Percentiles rank a stretch among this genome's conserved stretches.
phyloP scores from a whole-genome alignment of 352 stramenopile genomes.

The Phytophthora multivora region DNA sequence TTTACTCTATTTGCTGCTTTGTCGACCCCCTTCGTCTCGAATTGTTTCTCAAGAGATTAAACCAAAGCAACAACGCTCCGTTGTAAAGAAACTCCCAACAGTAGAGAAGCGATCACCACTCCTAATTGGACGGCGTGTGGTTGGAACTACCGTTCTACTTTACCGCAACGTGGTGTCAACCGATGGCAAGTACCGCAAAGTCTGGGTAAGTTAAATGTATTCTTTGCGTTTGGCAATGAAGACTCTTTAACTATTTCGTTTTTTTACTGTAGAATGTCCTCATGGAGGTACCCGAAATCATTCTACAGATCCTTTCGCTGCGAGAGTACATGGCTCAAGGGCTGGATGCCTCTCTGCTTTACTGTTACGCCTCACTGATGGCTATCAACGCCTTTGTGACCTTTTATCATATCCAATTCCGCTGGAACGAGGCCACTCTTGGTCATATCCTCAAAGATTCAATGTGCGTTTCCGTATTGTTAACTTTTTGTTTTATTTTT shows the following conservation, averaged over 20 bases:
- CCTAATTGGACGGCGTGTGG: neutral
- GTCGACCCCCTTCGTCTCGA: slow-evolving; percentile 7
- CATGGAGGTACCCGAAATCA: slow-evolving; percentile 38
- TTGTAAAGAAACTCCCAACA: neutral
- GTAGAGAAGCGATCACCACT: neutral
- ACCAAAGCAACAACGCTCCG: neutral
- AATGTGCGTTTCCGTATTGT: slow-evolving; percentile 25
- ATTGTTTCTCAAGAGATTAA: slow-evolving; percentile 1
- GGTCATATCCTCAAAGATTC: slow-evolving; percentile 45
- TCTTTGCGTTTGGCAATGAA: too few species aligned
- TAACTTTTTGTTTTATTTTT: neutral
- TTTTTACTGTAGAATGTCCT: slow-evolving; percentile 26
- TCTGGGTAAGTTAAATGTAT: slow-evolving; percentile 18
- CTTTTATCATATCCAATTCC: slow-evolving; percentile 43
- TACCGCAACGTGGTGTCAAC: slow-evolving; percentile 14
- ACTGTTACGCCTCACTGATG: slow-evolving; percentile 43
- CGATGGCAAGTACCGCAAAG: slow-evolving; percentile 36
- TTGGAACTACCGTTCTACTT: neutral
- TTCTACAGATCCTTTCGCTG: slow-evolving; percentile 33
- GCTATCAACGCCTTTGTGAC: slow-evolving; percentile 39
- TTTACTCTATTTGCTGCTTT: slow-evolving; percentile 24
- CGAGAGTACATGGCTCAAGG: slow-evolving; percentile 35
- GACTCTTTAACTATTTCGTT: neutral
- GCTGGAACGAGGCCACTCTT: slow-evolving; percentile 33
- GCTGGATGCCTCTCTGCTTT: slow-evolving; percentile 25